Evolutionary conservation across 495 filamentous ascomycete genomes (phyloP), one percentile per base, ranked within the genome.

Genomic region (Cercophora newfieldiana): DNA sequence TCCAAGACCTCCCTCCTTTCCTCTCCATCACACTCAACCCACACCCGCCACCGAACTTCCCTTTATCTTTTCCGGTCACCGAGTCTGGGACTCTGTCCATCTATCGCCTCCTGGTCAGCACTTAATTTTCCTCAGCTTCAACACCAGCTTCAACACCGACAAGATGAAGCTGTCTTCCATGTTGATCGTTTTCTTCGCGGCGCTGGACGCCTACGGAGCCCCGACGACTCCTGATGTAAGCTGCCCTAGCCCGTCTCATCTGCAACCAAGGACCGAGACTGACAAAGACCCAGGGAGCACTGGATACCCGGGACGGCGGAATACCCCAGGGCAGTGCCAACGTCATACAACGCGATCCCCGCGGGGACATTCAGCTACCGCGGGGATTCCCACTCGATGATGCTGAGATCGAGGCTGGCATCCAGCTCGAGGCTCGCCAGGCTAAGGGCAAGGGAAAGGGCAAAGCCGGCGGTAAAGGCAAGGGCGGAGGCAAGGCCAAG

Each of bases 191-290:
- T 53, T 53, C 49, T 53, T 53, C 12, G 49, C 49, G 49, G 49
- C 49, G 49, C 49, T 53, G 49, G 49, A 53, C 49, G 49, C 49
- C 49, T 53, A 21, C n/a, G 49, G 19, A 21, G 49, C 49, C 49
- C 49, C 49, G 49, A 2, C 37, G 10, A 19, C 49, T 22, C 18
- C 18, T 16, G 19, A 5, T 50, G 48, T 33, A 33, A 33, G 30
- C 30, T 12, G 12, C 30, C 30, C 30, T n/a, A n/a, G n/a, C n/a
- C n/a, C n/a, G n/a, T n/a, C n/a, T n/a, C n/a, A n/a, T n/a, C n/a
- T n/a, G n/a, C n/a, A n/a, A n/a, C n/a, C n/a, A n/a, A n/a, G n/a
- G n/a, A n/a, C n/a, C n/a, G n/a, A n/a, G n/a, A n/a, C n/a, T n/a
- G n/a, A n/a, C n/a, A n/a, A n/a, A n/a, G n/a, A n/a, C n/a, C n/a